Conservation (phyloP, 2,329 filamentous ascomycete species). For the Botryotinia globosa region DNA sequence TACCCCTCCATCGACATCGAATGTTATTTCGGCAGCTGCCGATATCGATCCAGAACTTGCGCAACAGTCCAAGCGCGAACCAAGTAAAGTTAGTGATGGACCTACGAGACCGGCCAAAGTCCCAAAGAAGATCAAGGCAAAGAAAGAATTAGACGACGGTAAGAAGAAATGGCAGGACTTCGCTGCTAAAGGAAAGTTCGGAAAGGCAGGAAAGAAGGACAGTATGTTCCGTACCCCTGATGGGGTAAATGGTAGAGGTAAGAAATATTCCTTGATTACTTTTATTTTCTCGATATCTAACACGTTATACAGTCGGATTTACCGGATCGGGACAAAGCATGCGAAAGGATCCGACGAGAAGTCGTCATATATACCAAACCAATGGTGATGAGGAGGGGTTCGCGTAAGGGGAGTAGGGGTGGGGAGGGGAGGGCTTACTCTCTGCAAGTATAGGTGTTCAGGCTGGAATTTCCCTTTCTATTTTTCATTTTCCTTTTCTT, state of each 20-base stretch:
- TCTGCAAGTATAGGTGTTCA: constrained; percentile 39
- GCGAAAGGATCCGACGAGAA: constrained; percentile 84
- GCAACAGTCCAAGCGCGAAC: constrained; percentile 61
- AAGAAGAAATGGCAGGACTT: constrained; percentile 97
- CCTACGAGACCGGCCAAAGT: constrained; percentile 62
- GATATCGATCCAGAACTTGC: constrained; percentile 64
- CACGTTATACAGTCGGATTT: constrained; percentile 70
- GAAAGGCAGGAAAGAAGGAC: constrained; percentile 72
- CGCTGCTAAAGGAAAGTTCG: constrained; percentile 70
- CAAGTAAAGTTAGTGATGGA: constrained; percentile 60
- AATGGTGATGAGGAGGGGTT: constrained; percentile 64
- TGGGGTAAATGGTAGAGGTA: constrained; percentile 81
- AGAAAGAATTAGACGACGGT: constrained; percentile 83
- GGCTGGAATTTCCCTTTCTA: constrained; percentile 35
- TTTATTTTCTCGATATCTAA: constrained; percentile 34
- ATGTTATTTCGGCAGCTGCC: constrained; percentile 40
- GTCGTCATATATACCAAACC: constrained; percentile 80
- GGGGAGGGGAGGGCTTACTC: constrained; percentile 39
- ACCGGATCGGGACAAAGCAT: constrained; percentile 93
- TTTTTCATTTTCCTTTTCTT: constrained; percentile 15
- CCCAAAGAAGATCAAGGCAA: constrained; percentile 85
- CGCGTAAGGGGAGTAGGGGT: constrained; percentile 19
- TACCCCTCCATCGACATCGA: constrained; percentile 42
- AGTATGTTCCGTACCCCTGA: constrained; percentile 97
- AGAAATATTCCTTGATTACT: constrained; percentile 30